Conservation (phyloP, 495 filamentous ascomycete species). For the Melanomma pulvis-pyrius region DNA sequence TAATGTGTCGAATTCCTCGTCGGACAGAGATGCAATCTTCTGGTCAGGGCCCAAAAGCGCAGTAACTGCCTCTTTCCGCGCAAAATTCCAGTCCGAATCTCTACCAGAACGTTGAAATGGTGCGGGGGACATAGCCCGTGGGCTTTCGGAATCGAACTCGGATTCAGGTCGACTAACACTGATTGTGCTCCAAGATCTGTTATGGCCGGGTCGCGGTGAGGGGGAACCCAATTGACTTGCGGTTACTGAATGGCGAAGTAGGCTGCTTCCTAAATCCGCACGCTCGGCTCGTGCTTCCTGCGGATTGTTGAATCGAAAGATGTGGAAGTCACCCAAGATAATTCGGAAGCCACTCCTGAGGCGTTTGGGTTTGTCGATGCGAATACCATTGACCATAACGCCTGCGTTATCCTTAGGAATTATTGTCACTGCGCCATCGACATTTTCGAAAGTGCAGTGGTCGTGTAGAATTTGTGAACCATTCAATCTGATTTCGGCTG, state of each 20-base stretch:
- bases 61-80: slow-evolving; percentile 85
- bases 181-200: slow-evolving; percentile 58
- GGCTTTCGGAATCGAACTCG: slow-evolving; percentile 69
- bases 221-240: slow-evolving; percentile 77
- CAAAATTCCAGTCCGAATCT: slow-evolving; percentile 96
- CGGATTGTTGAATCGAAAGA: slow-evolving; percentile 98
- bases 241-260: slow-evolving; percentile 85
- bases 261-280: slow-evolving; percentile 66
- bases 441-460: slow-evolving; percentile 91
- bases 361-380: slow-evolving; percentile 78
- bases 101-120: slow-evolving; percentile 65
- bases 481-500: slow-evolving; percentile 88
- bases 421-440: slow-evolving; percentile 86
- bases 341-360: slow-evolving; percentile 91
- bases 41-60: slow-evolving; percentile 91
- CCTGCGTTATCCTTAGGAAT: slow-evolving; percentile 86
- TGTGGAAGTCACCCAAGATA: slow-evolving; percentile 97
- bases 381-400: slow-evolving; percentile 95
- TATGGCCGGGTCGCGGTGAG: slow-evolving; percentile 69
- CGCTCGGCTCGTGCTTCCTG: slow-evolving; percentile 92
- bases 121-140: slow-evolving; percentile 78
- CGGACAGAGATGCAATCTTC: slow-evolving; percentile 81
- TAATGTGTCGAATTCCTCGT: slow-evolving; percentile 92
- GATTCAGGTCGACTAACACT: slow-evolving; percentile 77
- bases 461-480: slow-evolving; percentile 89